phyloP scores from a whole-genome alignment of 805 yeast genomes.

The Pichia phayaonensis region DNA sequence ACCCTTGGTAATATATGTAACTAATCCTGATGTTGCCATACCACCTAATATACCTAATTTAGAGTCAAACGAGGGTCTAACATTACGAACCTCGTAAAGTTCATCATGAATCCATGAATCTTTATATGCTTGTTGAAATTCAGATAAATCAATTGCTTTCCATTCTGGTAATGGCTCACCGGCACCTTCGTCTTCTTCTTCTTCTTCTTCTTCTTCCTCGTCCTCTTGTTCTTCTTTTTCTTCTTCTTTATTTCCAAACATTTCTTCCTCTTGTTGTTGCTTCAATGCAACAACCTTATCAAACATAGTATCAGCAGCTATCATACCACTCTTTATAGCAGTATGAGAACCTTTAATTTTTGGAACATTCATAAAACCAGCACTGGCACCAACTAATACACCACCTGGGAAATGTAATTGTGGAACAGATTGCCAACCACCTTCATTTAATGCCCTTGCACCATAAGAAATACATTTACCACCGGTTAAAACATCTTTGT shows the following conservation, averaged over 20 bases:
- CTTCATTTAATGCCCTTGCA: slow-evolving; percentile 95
- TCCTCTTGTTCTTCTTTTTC: slow-evolving; percentile 18
- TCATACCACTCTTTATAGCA: slow-evolving; percentile 91
- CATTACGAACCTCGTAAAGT: slow-evolving; percentile 75
- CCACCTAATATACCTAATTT: slow-evolving; percentile 80
- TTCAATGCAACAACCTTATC: slow-evolving; percentile 38
- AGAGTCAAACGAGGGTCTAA: slow-evolving; percentile 82
- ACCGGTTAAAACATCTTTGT: slow-evolving; percentile 63
- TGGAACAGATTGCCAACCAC: slow-evolving; percentile 93
- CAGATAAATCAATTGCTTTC: slow-evolving; percentile 41
- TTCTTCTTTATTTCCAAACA: slow-evolving; percentile 29
- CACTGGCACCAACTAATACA: slow-evolving; percentile 86
- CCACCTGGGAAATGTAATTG: slow-evolving; percentile 93
- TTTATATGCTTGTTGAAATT: slow-evolving; percentile 59
- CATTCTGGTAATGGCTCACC: slow-evolving; percentile 28
- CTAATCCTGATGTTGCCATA: slow-evolving; percentile 72
- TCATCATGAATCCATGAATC: slow-evolving; percentile 85
- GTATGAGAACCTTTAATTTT: slow-evolving; percentile 97
- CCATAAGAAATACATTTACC: slow-evolving; percentile 93
- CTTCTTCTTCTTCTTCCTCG: slow-evolving; percentile 32
- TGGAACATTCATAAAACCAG: slow-evolving; percentile 96
- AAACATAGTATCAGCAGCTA: slow-evolving; percentile 85
- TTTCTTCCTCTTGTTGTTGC: slow-evolving; percentile 33
- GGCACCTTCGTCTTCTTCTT: slow-evolving; percentile 33
- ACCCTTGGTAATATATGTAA: slow-evolving; percentile 73